Conservation (phyloP, 2,329 filamentous ascomycete species). For the Hypomyces perniciosus region DNA sequence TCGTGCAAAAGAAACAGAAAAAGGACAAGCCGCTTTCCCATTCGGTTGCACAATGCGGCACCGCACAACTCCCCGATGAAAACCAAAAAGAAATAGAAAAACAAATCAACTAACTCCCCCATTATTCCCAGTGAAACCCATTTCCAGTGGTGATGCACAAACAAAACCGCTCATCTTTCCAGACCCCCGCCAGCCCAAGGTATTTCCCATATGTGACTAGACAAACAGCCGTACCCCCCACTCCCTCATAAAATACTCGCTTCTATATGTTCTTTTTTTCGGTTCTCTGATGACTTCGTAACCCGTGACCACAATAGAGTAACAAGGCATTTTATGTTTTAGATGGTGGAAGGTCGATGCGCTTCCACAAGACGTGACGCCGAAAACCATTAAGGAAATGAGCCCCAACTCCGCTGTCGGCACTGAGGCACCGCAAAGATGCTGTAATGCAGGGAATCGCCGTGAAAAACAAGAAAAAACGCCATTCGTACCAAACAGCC, state of each 20-base stretch:
- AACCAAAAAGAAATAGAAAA: constrained; percentile 1
- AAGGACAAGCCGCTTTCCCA: constrained; percentile 23
- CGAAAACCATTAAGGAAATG: constrained; percentile 11
- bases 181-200: constrained; percentile 23
- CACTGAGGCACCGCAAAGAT: constrained; percentile 12
- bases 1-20: constrained; percentile 10
- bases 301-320: constrained; percentile 31
- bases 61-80: constrained; percentile 16
- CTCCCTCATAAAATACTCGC: constrained; percentile 27
- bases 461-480: constrained; percentile 33
- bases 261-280: constrained; percentile 43
- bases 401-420: constrained; percentile 16
- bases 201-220: constrained; percentile 30
- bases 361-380: constrained; percentile 11
- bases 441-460: constrained; percentile 15
- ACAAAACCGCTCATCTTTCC: constrained; percentile 30
- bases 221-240: constrained; percentile 29
- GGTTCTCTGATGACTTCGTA: constrained; percentile 38
- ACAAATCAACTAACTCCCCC: constrained; percentile 33
- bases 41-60: constrained; percentile 25
- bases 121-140: constrained; percentile 26
- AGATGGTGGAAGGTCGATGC: constrained; percentile 5
- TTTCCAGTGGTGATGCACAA: constrained; percentile 26
- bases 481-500: constrained; percentile 39
- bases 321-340: constrained; percentile 26